These are phyloP conservation scores for Ilyonectria sp. DNA, from an alignment of 2,329 filamentous ascomycete genomes.

Conservation along the genomic window DNA sequence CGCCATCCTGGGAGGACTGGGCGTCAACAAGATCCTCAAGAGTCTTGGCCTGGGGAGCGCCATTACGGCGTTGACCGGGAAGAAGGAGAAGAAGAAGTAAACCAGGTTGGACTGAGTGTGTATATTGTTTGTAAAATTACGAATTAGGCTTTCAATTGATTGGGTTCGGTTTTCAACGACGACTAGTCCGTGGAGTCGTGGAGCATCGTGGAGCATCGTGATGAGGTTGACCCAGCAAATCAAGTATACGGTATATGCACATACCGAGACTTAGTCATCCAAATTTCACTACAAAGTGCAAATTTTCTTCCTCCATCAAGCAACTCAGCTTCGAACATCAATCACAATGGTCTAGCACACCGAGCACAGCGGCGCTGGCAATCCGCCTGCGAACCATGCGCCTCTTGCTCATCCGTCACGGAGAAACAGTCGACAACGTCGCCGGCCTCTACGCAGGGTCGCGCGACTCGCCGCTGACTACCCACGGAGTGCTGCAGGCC, in stretches of 20 bases:
- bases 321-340: conserved; percentile 17
- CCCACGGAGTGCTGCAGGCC: conserved; percentile 87
- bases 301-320: conserved; percentile 32
- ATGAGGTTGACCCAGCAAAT: not conserved
- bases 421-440: conserved; percentile 92
- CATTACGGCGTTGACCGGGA: conserved; percentile 60
- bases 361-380: conserved; percentile 32
- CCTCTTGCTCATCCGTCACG: conserved; percentile 86
- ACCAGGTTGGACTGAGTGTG: not conserved
- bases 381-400: conserved; percentile 49
- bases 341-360: conserved; percentile 41
- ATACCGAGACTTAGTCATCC: conserved; percentile 33
- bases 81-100: conserved; percentile 56
- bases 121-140: conserved; percentile 14
- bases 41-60: conserved; percentile 76
- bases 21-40: conserved; percentile 81
- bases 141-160: conserved; percentile 9
- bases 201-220: not conserved
- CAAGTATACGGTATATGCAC: conserved; percentile 21
- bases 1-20: conserved; percentile 82
- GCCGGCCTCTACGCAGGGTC: conserved; percentile 84
- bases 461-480: conserved; percentile 85
- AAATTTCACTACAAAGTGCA: conserved; percentile 36
- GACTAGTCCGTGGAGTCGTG: not conserved
- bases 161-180: not conserved